These are phyloP conservation scores for Phylloporus arenicola DNA, from an alignment of 768 basidiomycete species.

Conservation along the genomic window DNA sequence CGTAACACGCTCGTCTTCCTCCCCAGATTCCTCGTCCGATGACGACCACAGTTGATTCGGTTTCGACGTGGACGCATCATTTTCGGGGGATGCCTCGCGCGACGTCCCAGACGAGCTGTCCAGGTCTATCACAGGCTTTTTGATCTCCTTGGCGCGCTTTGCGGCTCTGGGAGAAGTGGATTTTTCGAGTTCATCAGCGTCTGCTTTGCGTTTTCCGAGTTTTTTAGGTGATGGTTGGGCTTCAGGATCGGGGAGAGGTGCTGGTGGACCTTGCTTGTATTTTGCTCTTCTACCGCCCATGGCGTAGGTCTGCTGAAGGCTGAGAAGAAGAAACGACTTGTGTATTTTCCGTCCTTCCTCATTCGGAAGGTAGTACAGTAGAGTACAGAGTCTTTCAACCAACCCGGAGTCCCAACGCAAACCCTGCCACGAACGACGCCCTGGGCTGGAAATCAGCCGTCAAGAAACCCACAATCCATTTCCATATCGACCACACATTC, in stretches of 20 bases:
- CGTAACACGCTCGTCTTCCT: constrained; percentile 56
- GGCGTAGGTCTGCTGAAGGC: constrained; percentile 1
- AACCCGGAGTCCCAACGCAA: constrained; percentile 74
- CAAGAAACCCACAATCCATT: constrained; percentile 70
- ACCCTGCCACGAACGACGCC: constrained; percentile 82
- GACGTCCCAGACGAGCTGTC: constrained; percentile 27
- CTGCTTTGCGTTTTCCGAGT: constrained; percentile 71
- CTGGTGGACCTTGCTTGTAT: constrained; percentile 75
- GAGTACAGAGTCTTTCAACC: constrained; percentile 49
- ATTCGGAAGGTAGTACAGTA: constrained; percentile 13
- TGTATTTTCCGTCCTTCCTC: constrained; percentile 19
- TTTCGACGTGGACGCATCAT: constrained; percentile 17
- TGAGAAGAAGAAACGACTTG: background rate
- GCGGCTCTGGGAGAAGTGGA: constrained; percentile 23
- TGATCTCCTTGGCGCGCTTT: constrained; percentile 34
- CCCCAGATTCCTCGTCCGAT: constrained; percentile 39
- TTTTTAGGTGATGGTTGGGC: constrained; percentile 44
- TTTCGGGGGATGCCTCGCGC: constrained; percentile 44
- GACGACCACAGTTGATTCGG: constrained; percentile 33
- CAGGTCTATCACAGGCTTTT: constrained; percentile 17
- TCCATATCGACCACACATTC: constrained; percentile 60
- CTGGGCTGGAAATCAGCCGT: constrained; percentile 90
- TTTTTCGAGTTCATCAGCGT: constrained; percentile 31
- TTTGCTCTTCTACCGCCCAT: constrained; percentile 88
- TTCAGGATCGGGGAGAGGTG: constrained; percentile 43